Evolutionary conservation across 257 asterid genomes (phyloP).

Genomic region (Solanum sejunctum): DNA sequence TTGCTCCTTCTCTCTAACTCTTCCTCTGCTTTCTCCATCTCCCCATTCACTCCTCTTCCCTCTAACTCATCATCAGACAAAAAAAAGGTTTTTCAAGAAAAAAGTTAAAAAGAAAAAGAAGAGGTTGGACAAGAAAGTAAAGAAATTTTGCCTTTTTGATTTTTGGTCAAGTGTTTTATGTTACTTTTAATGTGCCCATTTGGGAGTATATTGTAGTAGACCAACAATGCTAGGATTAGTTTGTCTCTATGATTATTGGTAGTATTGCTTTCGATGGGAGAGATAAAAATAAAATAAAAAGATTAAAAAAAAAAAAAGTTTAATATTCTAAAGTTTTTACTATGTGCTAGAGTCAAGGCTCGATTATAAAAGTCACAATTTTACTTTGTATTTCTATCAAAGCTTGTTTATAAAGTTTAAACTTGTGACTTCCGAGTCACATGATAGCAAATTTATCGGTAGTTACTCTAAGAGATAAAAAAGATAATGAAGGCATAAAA

Average conservation of each 20-base stretch:
- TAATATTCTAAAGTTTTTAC: no score
- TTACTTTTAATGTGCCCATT: background rate
- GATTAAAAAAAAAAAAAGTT: no score
- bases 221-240: background rate
- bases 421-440: no score
- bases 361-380: fast-evolving
- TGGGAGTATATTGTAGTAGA: background rate
- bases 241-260: background rate
- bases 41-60: background rate
- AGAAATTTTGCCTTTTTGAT: background rate
- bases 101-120: background rate
- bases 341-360: no score
- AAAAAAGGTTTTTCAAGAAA: background rate
- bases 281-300: no score
- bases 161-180: background rate
- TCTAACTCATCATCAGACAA: slow-evolving; percentile 1
- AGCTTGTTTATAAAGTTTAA: no score
- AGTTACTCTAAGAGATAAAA: no score
- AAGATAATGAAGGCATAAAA: no score
- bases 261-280: background rate
- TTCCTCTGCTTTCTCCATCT: slow-evolving; percentile 73
- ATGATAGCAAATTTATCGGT: no score
- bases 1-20: slow-evolving; percentile 87
- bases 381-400: no score
- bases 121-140: background rate